Evolutionary conservation across 2,329 filamentous ascomycete species (phyloP).

Genomic region (Phaeosphaeriaceae sp.): DNA sequence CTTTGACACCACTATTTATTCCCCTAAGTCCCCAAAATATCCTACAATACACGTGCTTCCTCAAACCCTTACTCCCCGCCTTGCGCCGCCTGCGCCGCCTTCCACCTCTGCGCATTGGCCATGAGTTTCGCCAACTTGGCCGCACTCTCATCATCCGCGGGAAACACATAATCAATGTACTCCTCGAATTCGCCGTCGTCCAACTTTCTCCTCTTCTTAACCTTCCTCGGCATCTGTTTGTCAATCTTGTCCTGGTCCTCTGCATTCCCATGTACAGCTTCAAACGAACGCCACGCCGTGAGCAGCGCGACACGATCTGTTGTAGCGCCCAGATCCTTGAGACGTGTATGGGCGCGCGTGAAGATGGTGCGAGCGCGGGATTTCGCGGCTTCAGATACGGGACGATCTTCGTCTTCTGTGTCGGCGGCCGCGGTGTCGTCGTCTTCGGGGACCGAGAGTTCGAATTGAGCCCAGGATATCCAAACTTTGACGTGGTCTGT

Average conservation of each 20-base stretch:
- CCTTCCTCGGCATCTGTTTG: constrained; percentile 90
- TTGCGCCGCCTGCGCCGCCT: constrained; percentile 59
- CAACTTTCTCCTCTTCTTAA: constrained; percentile 89
- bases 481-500: constrained; percentile 99
- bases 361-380: constrained; percentile 81
- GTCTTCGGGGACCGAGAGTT: constrained; percentile 87
- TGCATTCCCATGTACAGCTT: constrained; percentile 78
- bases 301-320: constrained; percentile 85
- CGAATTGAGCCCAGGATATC: constrained; percentile 98
- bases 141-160: constrained; percentile 87
- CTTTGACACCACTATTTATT: too few relatives aligned
- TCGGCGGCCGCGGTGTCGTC: constrained; percentile 66
- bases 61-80: too few relatives aligned
- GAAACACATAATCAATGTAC: constrained; percentile 97
- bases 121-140: constrained; percentile 83
- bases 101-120: constrained; percentile 88
- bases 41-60: too few relatives aligned
- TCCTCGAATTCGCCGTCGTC: constrained; percentile 96
- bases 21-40: too few relatives aligned
- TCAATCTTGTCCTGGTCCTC: constrained; percentile 83
- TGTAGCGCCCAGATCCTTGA: constrained; percentile 84
- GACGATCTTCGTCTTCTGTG: constrained; percentile 47
- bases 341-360: constrained; percentile 79
- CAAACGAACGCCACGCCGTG: constrained; percentile 91
- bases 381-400: constrained; percentile 84